Evolutionary conservation across 176 grass and related monocot species (phyloP).

Genomic region (Neostapfia colusana): DNA sequence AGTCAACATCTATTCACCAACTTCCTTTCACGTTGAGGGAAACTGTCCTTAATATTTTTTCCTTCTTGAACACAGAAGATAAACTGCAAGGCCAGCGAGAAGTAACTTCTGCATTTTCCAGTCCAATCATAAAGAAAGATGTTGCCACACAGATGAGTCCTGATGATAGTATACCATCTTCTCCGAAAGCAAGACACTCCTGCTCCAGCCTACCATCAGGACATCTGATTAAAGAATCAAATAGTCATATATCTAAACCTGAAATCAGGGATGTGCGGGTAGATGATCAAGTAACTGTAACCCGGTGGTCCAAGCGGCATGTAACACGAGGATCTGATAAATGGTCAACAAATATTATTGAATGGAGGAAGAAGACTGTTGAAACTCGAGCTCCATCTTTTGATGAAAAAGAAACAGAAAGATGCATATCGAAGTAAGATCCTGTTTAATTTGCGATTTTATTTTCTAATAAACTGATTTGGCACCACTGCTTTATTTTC

Average conservation of each 20-base stretch:
- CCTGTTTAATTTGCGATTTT: conserved; percentile 5
- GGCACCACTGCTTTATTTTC: not conserved
- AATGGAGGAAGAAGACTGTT: conserved; percentile 66
- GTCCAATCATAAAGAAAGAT: conserved; percentile 73
- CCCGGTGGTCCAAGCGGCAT: conserved; percentile 92
- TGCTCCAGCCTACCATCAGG: conserved; percentile 63
- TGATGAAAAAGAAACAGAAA: conserved; percentile 79
- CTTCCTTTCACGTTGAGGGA: not conserved
- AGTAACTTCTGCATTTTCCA: conserved; percentile 53
- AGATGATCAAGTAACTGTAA: conserved; percentile 91
- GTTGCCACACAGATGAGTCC: conserved; percentile 95
- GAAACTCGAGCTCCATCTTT: conserved; percentile 62
- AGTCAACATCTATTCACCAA: not conserved
- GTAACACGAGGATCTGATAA: conserved; percentile 69
- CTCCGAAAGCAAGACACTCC: conserved; percentile 59
- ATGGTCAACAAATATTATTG: conserved; percentile 73
- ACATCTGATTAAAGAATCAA: conserved; percentile 59
- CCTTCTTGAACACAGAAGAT: conserved; percentile 55
- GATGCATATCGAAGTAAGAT: conserved; percentile 76
- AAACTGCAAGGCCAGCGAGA: conserved; percentile 45
- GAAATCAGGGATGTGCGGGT: conserved; percentile 95
- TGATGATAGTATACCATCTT: conserved; percentile 66
- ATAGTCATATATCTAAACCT: conserved; percentile 53
- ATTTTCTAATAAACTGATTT: not conserved
- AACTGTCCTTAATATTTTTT: conserved; percentile 26